phyloP scores from a whole-genome alignment of 805 yeast genomes.

The Cyberlindnera mississippiensis region DNA sequence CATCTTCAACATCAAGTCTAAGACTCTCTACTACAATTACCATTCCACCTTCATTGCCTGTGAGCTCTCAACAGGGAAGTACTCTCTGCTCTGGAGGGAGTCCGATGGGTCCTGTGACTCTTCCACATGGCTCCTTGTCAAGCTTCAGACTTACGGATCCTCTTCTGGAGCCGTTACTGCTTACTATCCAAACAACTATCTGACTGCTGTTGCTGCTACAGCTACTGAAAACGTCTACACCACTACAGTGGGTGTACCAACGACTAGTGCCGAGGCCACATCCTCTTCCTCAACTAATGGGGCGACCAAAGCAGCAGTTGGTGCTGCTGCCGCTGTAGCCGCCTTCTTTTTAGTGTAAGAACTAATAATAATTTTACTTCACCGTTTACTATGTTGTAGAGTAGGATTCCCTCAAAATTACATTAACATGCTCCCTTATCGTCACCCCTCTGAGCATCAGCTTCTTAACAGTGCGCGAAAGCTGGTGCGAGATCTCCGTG shows the following conservation, averaged over 20 bases:
- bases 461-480: too few species aligned
- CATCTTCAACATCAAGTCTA: slow-evolving; percentile 13
- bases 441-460: too few species aligned
- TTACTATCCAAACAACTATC: slow-evolving; percentile 18
- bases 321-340: slow-evolving; percentile 10
- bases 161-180: slow-evolving; percentile 9
- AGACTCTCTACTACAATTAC: slow-evolving; percentile 17
- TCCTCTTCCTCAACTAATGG: slow-evolving; percentile 4
- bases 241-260: slow-evolving; percentile 15
- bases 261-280: background rate
- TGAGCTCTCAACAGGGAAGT: slow-evolving; percentile 9
- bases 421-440: too few species aligned
- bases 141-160: slow-evolving; percentile 13
- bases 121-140: slow-evolving; percentile 23
- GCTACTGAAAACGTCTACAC: slow-evolving; percentile 21
- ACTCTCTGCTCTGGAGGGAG: slow-evolving; percentile 22
- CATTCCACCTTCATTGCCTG: slow-evolving; percentile 24
- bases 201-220: slow-evolving; percentile 20
- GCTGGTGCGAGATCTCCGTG: too few species aligned
- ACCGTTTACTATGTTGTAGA: too few species aligned
- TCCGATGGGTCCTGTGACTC: slow-evolving; percentile 18
- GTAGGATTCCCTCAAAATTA: too few species aligned
- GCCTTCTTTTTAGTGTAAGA: background rate
- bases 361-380: background rate
- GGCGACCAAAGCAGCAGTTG: slow-evolving; percentile 7